phyloP scores from a whole-genome alignment of 768 basidiomycete species.

The Termitomyces sp. region DNA sequence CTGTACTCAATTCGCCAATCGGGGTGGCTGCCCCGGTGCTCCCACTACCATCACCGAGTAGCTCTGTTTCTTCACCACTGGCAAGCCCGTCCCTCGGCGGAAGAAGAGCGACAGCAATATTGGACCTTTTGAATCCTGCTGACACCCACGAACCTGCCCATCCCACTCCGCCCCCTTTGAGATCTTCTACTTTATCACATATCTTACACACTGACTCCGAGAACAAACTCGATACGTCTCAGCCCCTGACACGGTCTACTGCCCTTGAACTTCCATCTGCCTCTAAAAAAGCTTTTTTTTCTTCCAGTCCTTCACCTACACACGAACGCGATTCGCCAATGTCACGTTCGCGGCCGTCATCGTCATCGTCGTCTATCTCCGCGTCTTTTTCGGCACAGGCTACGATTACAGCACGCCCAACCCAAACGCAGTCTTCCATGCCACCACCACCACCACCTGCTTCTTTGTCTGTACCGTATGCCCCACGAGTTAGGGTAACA shows the following conservation, averaged over 20 bases:
- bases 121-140: slow-evolving; percentile 68
- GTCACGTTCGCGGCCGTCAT: slow-evolving; percentile 30
- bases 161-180: slow-evolving; percentile 25
- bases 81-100: slow-evolving; percentile 45
- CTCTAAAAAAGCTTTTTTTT: slow-evolving; percentile 17
- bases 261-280: slow-evolving; percentile 12
- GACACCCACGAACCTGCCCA: slow-evolving; percentile 29
- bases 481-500: slow-evolving; percentile 56
- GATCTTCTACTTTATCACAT: slow-evolving; percentile 42
- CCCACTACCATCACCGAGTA: slow-evolving; percentile 19
- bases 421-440: slow-evolving; percentile 22
- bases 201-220: slow-evolving; percentile 30
- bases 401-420: background rate
- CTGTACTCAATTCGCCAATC: slow-evolving; percentile 74
- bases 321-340: slow-evolving; percentile 24
- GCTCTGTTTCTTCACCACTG: slow-evolving; percentile 29
- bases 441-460: slow-evolving; percentile 28
- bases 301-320: slow-evolving; percentile 20
- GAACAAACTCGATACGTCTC: slow-evolving; percentile 27
- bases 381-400: slow-evolving; percentile 12
- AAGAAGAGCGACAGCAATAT: slow-evolving; percentile 71
- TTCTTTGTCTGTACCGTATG: slow-evolving; percentile 50
- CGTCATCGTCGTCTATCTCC: slow-evolving; percentile 29
- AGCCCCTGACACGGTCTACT: slow-evolving; percentile 24
- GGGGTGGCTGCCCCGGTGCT: slow-evolving; percentile 32